Evolutionary conservation across 148 eudicot species (phyloP).

Genomic region (Simmondsia chinensis): DNA sequence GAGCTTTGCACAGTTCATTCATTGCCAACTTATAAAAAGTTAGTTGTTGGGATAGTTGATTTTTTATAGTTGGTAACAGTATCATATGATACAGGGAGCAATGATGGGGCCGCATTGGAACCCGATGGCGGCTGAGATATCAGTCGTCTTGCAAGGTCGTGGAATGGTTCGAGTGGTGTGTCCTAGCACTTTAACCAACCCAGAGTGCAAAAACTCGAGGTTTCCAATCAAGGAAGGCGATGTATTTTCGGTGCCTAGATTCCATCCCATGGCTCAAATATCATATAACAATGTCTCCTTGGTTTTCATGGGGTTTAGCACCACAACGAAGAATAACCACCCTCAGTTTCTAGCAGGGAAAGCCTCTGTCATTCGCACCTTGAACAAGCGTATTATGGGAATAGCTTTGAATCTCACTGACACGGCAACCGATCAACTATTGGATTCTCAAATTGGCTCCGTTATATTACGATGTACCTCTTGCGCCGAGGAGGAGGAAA

Average conservation of each 20-base stretch:
- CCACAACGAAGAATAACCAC: constrained; percentile 32
- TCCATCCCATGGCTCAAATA: constrained; percentile 67
- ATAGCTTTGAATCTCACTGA: constrained; percentile 41
- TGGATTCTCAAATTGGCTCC: constrained; percentile 28
- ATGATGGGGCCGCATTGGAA: constrained; percentile 99
- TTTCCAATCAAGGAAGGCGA: constrained; percentile 66
- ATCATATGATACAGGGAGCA: constrained; percentile 62
- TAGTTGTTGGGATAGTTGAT: too few species aligned
- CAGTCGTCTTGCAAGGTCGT: constrained; percentile 51
- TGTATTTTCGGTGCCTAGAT: constrained; percentile 67
- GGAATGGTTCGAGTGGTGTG: constrained; percentile 75
- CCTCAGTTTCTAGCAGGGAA: constrained; percentile 70
- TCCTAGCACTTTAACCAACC: constrained; percentile 23
- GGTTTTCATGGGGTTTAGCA: constrained; percentile 72
- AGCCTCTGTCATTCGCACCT: constrained; percentile 43
- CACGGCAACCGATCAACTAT: constrained; percentile 31
- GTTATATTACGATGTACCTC: constrained; percentile 52
- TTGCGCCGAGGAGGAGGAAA: constrained; percentile 74
- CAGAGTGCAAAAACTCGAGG: constrained; percentile 39
- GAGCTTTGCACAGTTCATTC: too few species aligned
- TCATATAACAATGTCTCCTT: constrained; percentile 65
- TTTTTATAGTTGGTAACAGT: too few species aligned
- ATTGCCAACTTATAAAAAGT: too few species aligned
- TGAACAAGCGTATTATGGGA: constrained; percentile 35
- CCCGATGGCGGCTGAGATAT: constrained; percentile 53